Conservation (phyloP, 805 yeast genomes). For the Metschnikowia continentalis region DNA sequence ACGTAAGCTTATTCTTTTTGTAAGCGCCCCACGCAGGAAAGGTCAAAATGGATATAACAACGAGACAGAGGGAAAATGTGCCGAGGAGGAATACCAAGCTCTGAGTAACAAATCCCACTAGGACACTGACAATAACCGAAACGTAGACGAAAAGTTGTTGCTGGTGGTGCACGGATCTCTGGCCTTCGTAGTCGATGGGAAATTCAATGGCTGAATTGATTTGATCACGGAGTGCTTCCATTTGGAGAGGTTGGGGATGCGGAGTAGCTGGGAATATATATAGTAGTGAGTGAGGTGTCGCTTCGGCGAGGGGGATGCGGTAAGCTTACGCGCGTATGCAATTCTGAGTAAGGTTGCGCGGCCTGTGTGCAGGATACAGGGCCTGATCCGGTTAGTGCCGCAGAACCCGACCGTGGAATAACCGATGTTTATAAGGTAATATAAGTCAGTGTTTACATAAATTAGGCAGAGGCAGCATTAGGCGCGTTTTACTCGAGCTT, state of each 20-base stretch:
- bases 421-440: no score
- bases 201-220: conserved; percentile 22
- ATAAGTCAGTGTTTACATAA: no score
- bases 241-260: conserved; percentile 5
- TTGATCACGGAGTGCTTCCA: conserved; percentile 16
- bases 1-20: conserved; percentile 45
- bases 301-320: conserved; percentile 4
- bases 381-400: no score
- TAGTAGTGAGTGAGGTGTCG: conserved; percentile 2
- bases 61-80: conserved; percentile 33
- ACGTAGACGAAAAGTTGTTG: conserved; percentile 22
- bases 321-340: conserved; percentile 4
- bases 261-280: conserved; percentile 1
- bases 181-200: conserved; percentile 53
- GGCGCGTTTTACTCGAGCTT: no score
- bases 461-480: no score
- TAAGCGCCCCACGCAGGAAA: conserved; percentile 60
- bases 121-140: conserved; percentile 34
- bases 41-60: conserved; percentile 29
- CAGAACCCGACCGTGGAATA: no score
- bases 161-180: conserved; percentile 37
- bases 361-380: neutral
- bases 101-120: conserved; percentile 47
- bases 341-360: neutral
- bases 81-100: conserved; percentile 38